Evolutionary conservation across 768 basidiomycete genomes (phyloP), one percentile per base, ranked within the genome.

Genomic region (Lenzites betulinus): DNA sequence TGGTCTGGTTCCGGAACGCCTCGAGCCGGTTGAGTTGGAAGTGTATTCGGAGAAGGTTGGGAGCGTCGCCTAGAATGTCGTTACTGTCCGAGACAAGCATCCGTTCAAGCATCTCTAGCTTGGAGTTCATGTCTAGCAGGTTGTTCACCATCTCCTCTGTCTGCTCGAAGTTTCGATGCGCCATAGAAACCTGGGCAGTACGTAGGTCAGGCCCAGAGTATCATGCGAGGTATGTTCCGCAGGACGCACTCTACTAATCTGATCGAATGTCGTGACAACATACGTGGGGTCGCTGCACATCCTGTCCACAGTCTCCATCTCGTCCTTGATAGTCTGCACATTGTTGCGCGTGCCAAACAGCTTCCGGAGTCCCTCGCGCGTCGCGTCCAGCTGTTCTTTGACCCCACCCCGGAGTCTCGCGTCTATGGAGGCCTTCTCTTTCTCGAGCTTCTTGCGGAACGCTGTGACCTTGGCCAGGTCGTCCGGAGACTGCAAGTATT

Each of bases 111-210:
- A 84, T 75, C 65, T 90, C 87, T 16, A 98, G 84, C 70, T 90
- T 89, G 23, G 87, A 79, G 64, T 89, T 88, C 92, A 98, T 97
- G 52, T 92, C 90, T n/a, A 93, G 79, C 42, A 98, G 82, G 69
- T 95, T 96, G 66, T 88, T 87, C 64, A 98, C 90, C 87, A 97
- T 95, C 65, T 96, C 94, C 71, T 95, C 92, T 1, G 95, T 97
- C 56, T 92, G 91, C 63, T 93, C 86, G 66, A 98, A 95, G 71
- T 96, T 95, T 8, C 95, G 84, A 73, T 98, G 96, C 2, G 98
- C 91, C 79, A 91, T 86, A 6, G 96, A 98, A 2, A 97, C 95
- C 95, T 98, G 58, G 2, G 35, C n/a, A 54, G 11, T 48, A 26
- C 30, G 44, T 33, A 23, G 23, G 23, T 43, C 44, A 23, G 44